phyloP scores from a whole-genome alignment of 2,329 filamentous ascomycete species.

The Didymella pomorum region DNA sequence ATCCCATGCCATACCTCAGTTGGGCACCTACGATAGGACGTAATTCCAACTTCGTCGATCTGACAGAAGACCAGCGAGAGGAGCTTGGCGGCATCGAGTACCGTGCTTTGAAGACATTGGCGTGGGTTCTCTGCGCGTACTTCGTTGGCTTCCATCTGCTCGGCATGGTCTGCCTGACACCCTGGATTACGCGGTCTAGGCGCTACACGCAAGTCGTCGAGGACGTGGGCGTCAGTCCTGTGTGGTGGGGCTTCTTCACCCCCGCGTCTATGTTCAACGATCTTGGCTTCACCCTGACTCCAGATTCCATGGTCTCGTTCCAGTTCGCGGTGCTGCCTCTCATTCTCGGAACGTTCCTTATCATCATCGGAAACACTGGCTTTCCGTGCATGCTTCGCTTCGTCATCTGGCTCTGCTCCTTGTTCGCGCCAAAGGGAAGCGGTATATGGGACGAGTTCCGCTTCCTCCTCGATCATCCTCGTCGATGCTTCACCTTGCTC shows the following conservation, averaged over 20 bases:
- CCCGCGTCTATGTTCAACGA: slow-evolving; percentile 91
- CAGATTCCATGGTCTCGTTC: slow-evolving; percentile 94
- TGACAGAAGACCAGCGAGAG: slow-evolving; percentile 90
- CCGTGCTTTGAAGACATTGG: slow-evolving; percentile 85
- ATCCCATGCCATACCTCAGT: slow-evolving; percentile 85
- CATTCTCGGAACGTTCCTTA: slow-evolving; percentile 81
- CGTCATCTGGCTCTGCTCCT: slow-evolving; percentile 83
- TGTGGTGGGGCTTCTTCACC: slow-evolving; percentile 95
- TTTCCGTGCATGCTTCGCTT: slow-evolving; percentile 95
- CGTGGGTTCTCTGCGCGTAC: slow-evolving; percentile 77
- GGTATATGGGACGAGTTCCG: slow-evolving; percentile 87
- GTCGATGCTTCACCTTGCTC: slow-evolving; percentile 92
- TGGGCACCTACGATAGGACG: slow-evolving; percentile 91
- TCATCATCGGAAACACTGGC: slow-evolving; percentile 93
- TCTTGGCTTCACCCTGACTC: slow-evolving; percentile 89
- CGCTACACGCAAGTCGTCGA: slow-evolving; percentile 70
- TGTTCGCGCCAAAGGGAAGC: slow-evolving; percentile 69
- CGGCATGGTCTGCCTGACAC: slow-evolving; percentile 74
- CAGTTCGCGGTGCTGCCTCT: slow-evolving; percentile 77
- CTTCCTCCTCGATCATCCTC: slow-evolving; percentile 92
- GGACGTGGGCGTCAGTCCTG: slow-evolving; percentile 66
- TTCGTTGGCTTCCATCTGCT: slow-evolving; percentile 84
- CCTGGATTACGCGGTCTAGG: slow-evolving; percentile 76
- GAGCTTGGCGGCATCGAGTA: slow-evolving; percentile 98
- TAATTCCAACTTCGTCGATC: slow-evolving; percentile 89